Evolutionary conservation across 441 rosid species (phyloP).

Genomic region (Mallotus repandus): DNA sequence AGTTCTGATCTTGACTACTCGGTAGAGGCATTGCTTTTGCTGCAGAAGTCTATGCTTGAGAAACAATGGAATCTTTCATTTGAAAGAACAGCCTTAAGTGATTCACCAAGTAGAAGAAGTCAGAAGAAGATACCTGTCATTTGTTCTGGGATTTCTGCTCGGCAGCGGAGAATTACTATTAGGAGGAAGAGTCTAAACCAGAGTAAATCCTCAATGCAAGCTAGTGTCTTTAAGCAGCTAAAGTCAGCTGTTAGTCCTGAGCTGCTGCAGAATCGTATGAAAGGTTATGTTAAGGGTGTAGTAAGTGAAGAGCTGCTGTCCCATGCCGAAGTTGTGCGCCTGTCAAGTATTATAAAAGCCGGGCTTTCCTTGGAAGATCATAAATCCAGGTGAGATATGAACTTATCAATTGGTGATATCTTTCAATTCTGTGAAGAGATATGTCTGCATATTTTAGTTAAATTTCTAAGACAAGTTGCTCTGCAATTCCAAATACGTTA

Average conservation of each 20-base stretch:
- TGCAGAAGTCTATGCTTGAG: conserved; percentile 91
- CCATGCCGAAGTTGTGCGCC: conserved; percentile 72
- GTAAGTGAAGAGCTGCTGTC: conserved; percentile 69
- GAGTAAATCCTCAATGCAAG: conserved; percentile 30
- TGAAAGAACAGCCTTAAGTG: conserved; percentile 40
- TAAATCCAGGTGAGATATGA: conserved; percentile 58
- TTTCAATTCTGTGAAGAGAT: not conserved
- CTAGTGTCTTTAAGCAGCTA: conserved; percentile 36
- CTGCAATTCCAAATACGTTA: too few relatives aligned
- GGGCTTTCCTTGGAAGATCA: conserved; percentile 81
- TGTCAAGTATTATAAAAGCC: conserved; percentile 70
- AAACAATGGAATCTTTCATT: conserved; percentile 93
- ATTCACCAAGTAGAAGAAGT: conserved; percentile 27
- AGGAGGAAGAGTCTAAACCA: conserved; percentile 44
- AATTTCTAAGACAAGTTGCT: not conserved
- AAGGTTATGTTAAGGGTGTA: conserved; percentile 83
- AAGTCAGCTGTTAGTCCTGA: conserved; percentile 53
- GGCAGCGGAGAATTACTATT: conserved; percentile 62
- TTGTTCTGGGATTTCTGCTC: conserved; percentile 81
- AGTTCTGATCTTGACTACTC: conserved; percentile 50
- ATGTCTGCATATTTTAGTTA: not conserved
- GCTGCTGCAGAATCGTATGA: conserved; percentile 49
- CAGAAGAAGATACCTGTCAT: conserved; percentile 55
- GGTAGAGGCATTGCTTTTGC: conserved; percentile 73
- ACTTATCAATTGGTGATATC: not conserved